Conservation (phyloP, 306 rosid genomes). For the Fagus sylvatica region DNA sequence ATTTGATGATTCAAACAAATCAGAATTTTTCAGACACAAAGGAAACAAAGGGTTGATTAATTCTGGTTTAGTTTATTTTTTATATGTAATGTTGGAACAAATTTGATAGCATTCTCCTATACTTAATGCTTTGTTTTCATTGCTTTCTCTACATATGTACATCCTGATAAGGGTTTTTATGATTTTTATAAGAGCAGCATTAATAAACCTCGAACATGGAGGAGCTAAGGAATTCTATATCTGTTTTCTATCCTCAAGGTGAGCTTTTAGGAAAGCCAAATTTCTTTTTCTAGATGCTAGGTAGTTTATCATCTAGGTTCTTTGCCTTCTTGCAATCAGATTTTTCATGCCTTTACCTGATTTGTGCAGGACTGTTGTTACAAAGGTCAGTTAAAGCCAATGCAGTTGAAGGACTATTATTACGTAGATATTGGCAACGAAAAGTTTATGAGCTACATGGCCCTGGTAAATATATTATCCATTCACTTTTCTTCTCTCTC, state of each 20-base stretch:
- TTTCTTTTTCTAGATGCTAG: background rate
- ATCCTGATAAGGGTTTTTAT: slow-evolving; percentile 75
- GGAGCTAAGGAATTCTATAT: slow-evolving; percentile 88
- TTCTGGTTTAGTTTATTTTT: background rate
- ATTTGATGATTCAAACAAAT: background rate
- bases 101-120: background rate
- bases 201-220: slow-evolving; percentile 62
- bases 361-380: slow-evolving; percentile 85
- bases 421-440: slow-evolving; percentile 97
- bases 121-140: slow-evolving; percentile 1
- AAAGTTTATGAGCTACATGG: slow-evolving; percentile 99
- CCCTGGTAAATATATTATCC: slow-evolving; percentile 99
- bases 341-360: slow-evolving; percentile 9
- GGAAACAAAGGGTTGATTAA: background rate
- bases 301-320: slow-evolving; percentile 3
- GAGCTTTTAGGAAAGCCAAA: slow-evolving; percentile 19
- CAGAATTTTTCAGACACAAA: background rate
- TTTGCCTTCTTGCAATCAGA: background rate
- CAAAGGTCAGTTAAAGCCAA: slow-evolving; percentile 96
- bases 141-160: slow-evolving; percentile 68
- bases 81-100: too few species aligned
- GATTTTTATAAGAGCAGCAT: slow-evolving; percentile 66
- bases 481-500: slow-evolving; percentile 78
- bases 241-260: slow-evolving; percentile 98
- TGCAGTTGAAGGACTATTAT: slow-evolving; percentile 85